A percentile compares a stretch with the other conserved stretches of the same genome.
These are phyloP conservation scores for Vitis hybrid DNA, from an alignment of 177 flowering plant genomes.

Conservation along the genomic window DNA sequence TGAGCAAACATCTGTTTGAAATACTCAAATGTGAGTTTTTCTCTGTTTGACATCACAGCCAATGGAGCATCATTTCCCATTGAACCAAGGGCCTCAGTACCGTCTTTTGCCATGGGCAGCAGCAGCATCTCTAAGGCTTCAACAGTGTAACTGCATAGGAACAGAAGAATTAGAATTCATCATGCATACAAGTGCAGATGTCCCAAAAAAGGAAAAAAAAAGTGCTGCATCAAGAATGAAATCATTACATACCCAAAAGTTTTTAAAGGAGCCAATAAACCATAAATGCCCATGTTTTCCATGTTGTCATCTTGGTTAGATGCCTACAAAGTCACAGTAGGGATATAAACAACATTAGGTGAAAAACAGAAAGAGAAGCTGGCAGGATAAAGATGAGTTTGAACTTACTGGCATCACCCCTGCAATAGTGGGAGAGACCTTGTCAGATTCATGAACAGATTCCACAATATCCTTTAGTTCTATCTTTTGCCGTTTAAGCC, in stretches of 20 bases:
- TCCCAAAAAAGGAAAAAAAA: background rate
- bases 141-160: constrained; percentile 72
- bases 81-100: constrained; percentile 95
- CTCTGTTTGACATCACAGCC: constrained; percentile 97
- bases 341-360: background rate
- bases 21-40: constrained; percentile 91
- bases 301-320: constrained; percentile 57
- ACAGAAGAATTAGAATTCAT: background rate
- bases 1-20: constrained; percentile 99
- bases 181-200: background rate
- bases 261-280: constrained; percentile 81
- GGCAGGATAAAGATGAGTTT: background rate
- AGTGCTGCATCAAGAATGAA: background rate
- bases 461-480: constrained; percentile 68
- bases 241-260: constrained; percentile 73
- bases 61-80: constrained; percentile 99
- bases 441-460: constrained; percentile 62
- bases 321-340: constrained; percentile 33
- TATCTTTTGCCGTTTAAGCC: constrained; percentile 90
- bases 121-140: constrained; percentile 95
- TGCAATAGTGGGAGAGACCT: constrained; percentile 58
- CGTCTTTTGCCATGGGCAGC: constrained; percentile 98
- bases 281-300: constrained; percentile 86
- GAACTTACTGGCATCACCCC: constrained; percentile 70
- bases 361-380: background rate